phyloP scores from a whole-genome alignment of 2,329 filamentous ascomycete genomes.

The Epichloe sibirici region DNA sequence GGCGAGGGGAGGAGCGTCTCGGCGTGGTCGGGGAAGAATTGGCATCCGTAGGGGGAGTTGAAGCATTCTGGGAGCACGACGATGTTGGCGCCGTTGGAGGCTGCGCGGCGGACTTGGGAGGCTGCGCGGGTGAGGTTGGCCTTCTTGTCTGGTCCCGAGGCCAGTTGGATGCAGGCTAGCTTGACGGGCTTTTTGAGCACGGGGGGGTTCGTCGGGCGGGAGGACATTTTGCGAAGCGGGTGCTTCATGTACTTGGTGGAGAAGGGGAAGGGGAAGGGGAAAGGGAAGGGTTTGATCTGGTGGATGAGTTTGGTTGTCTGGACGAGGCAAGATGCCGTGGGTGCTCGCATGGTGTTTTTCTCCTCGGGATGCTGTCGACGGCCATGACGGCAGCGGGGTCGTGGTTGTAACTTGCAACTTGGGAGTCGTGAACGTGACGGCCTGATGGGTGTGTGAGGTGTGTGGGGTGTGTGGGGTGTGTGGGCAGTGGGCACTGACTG shows the following conservation, averaged over 20 bases:
- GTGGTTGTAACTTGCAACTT: no score
- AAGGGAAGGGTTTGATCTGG: constrained; percentile 7
- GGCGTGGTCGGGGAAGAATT: constrained; percentile 85
- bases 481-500: neutral
- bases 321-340: neutral
- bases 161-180: constrained; percentile 71
- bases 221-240: neutral
- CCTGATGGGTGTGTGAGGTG: neutral
- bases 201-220: constrained; percentile 11
- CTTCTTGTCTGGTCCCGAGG: constrained; percentile 70
- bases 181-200: constrained; percentile 67
- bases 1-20: constrained; percentile 73
- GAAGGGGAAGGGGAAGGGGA: constrained; percentile 1
- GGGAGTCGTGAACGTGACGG: no score
- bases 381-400: no score
- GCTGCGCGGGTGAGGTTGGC: constrained; percentile 74
- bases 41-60: constrained; percentile 90
- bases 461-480: neutral
- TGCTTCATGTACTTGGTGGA: neutral
- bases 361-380: neutral
- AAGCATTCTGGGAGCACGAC: constrained; percentile 97
- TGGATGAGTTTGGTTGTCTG: neutral
- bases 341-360: constrained; percentile 3
- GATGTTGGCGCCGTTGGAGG: constrained; percentile 63
- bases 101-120: constrained; percentile 71